Conservation (phyloP, 306 rosid genomes). For the Glycine soja region DNA sequence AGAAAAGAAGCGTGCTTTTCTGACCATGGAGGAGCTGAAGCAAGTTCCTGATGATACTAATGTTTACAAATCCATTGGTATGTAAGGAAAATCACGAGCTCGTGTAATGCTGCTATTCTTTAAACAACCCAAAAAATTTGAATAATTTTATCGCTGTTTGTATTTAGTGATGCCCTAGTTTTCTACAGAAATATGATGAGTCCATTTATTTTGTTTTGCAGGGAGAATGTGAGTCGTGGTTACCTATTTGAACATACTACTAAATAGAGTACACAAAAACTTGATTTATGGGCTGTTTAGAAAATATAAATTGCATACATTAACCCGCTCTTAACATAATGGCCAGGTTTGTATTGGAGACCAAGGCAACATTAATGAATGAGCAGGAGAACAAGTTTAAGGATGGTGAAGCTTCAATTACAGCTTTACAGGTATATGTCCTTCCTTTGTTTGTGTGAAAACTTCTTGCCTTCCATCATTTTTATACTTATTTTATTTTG, state of each 20-base stretch:
- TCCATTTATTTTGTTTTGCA: conserved; percentile 60
- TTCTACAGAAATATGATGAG: too few relatives aligned
- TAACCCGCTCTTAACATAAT: conserved; percentile 41
- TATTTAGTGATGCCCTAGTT: too few relatives aligned
- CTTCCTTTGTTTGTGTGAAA: not conserved
- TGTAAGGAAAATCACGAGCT: conserved; percentile 10
- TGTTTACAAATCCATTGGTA: conserved; percentile 91
- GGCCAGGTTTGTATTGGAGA: conserved; percentile 90
- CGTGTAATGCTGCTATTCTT: conserved; percentile 2
- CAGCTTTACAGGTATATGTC: conserved; percentile 67
- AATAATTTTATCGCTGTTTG: conserved; percentile 5
- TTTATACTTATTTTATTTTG: too few relatives aligned
- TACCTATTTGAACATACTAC: conserved; percentile 29
- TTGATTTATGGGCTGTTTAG: conserved; percentile 33
- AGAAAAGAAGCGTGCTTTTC: conserved; percentile 91
- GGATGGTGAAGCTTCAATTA: conserved; percentile 81
- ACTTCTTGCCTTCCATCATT: not conserved
- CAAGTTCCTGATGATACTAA: conserved; percentile 83
- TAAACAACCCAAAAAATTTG: not conserved
- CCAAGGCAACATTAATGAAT: conserved; percentile 75
- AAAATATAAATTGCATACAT: conserved; percentile 24
- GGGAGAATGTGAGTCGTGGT: conserved; percentile 91
- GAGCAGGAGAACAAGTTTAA: conserved; percentile 88
- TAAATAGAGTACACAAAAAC: conserved; percentile 26
- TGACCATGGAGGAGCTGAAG: conserved; percentile 90